A percentile compares a stretch with the other conserved stretches of the same genome.
Conservation (phyloP, 805 yeast species). For the Candida cerambycidarum region DNA sequence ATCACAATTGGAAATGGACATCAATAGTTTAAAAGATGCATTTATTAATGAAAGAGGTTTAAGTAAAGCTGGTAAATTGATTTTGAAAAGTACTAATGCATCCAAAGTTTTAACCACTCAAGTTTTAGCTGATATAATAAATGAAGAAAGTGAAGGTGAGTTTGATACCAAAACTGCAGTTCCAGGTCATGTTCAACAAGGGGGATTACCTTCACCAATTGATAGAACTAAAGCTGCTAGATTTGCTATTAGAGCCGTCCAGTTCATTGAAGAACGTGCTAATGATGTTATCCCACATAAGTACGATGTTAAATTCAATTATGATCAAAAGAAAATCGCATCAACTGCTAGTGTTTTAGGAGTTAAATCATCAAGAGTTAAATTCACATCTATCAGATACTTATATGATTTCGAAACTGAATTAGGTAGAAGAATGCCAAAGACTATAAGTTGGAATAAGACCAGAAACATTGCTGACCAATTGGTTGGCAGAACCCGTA, state of each 20-base stretch:
- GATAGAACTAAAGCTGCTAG: constrained; percentile 90
- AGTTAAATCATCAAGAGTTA: constrained; percentile 71
- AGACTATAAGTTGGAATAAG: constrained; percentile 77
- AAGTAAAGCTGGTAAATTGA: constrained; percentile 78
- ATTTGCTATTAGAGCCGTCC: constrained; percentile 85
- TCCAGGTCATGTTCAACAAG: constrained; percentile 99
- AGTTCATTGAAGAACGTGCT: constrained; percentile 68
- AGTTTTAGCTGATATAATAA: constrained; percentile 78
- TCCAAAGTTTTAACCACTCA: constrained; percentile 80
- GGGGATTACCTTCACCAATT: constrained; percentile 91
- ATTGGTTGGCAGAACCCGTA: constrained; percentile 66
- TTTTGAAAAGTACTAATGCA: constrained; percentile 81
- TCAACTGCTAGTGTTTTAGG: constrained; percentile 82
- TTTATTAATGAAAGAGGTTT: constrained; percentile 76
- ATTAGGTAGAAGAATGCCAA: constrained; percentile 79
- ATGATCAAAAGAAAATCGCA: constrained; percentile 30
- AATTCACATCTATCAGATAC: constrained; percentile 68
- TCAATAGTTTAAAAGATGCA: constrained; percentile 63
- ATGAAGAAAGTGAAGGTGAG: constrained; percentile 69
- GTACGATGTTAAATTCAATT: constrained; percentile 31
- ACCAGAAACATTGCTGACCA: constrained; percentile 79
- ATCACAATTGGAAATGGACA: constrained; percentile 70
- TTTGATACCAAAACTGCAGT: constrained; percentile 93
- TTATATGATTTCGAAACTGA: constrained; percentile 89
- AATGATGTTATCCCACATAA: constrained; percentile 23